These are phyloP conservation scores for Aspergillus sp. DNA, from an alignment of 2,329 filamentous ascomycete species.

Conservation along the genomic window DNA sequence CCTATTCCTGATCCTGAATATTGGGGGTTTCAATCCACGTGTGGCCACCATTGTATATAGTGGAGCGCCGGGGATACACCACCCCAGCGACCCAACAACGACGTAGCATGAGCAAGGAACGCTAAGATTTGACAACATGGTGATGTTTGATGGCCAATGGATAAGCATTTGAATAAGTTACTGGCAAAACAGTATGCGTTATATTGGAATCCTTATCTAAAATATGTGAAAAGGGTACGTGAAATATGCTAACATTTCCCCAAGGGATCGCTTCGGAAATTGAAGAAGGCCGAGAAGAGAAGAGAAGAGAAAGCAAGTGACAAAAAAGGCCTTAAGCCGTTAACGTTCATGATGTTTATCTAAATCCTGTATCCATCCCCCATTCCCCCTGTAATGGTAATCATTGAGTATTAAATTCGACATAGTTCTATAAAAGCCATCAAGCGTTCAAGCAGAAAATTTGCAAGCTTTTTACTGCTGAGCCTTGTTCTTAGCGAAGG, in stretches of 20 bases:
- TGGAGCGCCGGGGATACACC: too few species aligned
- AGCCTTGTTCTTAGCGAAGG: conserved; percentile 50
- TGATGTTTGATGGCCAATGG: neutral
- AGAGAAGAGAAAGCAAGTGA: conserved; percentile 8
- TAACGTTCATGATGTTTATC: conserved; percentile 18
- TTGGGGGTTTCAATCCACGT: too few species aligned
- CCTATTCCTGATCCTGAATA: too few species aligned
- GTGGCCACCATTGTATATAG: too few species aligned
- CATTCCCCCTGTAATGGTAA: conserved; percentile 10
- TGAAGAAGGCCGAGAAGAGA: conserved; percentile 6
- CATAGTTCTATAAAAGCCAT: conserved; percentile 17
- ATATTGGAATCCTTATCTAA: conserved; percentile 5
- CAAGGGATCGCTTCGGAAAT: conserved; percentile 30
- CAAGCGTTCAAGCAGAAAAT: conserved; percentile 3
- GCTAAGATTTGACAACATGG: too few species aligned
- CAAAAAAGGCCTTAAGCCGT: conserved; percentile 15
- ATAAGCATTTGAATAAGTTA: neutral
- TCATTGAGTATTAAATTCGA: conserved; percentile 22
- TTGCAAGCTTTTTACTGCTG: conserved; percentile 26
- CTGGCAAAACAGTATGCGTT: neutral
- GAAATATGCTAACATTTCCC: conserved; percentile 30
- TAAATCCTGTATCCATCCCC: conserved; percentile 12
- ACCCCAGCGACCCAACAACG: too few species aligned
- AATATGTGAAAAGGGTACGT: neutral
- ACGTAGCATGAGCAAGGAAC: too few species aligned